phyloP scores from a whole-genome alignment of 495 filamentous ascomycete genomes.

The Usnea hakonensis region DNA sequence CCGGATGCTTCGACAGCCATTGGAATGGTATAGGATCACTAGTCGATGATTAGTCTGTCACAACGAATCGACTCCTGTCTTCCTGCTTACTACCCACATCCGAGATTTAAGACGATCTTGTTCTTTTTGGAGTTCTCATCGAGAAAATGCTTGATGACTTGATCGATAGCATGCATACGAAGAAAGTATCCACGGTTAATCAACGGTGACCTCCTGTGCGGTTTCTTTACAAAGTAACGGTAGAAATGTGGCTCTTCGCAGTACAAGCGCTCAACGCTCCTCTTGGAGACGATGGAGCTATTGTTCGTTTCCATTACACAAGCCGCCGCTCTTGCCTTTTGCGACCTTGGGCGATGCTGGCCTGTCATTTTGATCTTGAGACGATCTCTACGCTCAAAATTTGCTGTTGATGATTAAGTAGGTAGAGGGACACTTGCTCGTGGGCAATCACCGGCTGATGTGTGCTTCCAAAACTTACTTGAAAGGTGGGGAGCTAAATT shows the following conservation, averaged over 20 bases:
- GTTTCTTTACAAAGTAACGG: constrained; percentile 77
- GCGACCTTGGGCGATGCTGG: constrained; percentile 14
- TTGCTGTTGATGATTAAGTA: background rate
- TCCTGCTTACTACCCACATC: constrained; percentile 77
- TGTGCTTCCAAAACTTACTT: too few species aligned
- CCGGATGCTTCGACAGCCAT: constrained; percentile 56
- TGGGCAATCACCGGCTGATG: too few species aligned
- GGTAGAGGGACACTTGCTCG: background rate
- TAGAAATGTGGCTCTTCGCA: constrained; percentile 73
- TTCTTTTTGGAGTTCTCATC: constrained; percentile 47
- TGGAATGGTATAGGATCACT: constrained; percentile 91
- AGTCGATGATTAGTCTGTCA: background rate
- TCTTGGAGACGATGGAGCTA: constrained; percentile 83
- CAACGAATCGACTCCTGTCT: background rate
- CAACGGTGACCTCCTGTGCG: constrained; percentile 67
- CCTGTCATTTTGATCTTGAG: background rate
- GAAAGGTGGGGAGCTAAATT: too few species aligned
- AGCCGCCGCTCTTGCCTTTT: constrained; percentile 48
- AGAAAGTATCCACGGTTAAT: constrained; percentile 88
- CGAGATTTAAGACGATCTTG: constrained; percentile 77
- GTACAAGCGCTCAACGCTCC: constrained; percentile 80
- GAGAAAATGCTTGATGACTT: constrained; percentile 64
- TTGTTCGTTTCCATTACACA: constrained; percentile 77
- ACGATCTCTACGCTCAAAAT: background rate
- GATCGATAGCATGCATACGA: constrained; percentile 71